Conservation (phyloP, 208 protist genomes). For the Acanthamoeba castellanii region DNA sequence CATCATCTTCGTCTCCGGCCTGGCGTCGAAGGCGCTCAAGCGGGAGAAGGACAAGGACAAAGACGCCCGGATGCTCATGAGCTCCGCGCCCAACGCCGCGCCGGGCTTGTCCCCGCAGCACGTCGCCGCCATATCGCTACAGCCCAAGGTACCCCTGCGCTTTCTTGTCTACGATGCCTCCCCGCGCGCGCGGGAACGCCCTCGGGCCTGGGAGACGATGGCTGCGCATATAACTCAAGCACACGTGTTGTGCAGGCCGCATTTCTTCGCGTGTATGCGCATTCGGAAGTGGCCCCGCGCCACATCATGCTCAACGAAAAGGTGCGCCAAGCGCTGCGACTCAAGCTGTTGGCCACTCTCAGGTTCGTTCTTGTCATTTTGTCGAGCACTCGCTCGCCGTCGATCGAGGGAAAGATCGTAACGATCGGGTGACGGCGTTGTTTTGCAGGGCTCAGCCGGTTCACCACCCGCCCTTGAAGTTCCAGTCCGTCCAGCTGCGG, state of each 20-base stretch:
- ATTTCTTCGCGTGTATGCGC: not conserved
- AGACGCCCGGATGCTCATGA: conserved; percentile 4
- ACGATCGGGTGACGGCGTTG: no score
- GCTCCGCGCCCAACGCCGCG: not conserved
- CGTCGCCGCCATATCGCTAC: not conserved
- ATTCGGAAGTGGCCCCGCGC: not conserved
- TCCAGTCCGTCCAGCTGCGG: not conserved
- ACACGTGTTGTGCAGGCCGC: not conserved
- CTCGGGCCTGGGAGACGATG: no score
- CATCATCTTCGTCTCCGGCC: not conserved
- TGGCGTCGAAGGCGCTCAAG: not conserved
- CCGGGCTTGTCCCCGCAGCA: no score
- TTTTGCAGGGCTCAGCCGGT: conserved; percentile 44
- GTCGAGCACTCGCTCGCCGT: not conserved
- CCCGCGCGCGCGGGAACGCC: no score
- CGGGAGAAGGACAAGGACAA: not conserved
- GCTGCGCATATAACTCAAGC: no score
- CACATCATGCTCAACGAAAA: conserved; percentile 17
- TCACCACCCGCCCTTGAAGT: conserved; percentile 25
- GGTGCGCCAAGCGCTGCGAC: not conserved
- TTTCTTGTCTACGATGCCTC: no score
- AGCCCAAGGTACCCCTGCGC: not conserved
- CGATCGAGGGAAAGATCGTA: no score
- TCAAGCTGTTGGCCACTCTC: not conserved
- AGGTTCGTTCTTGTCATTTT: not conserved